Base-by-base conservation (phyloP, 148 eudicot species). In the Spergularia bocconei region DNA sequence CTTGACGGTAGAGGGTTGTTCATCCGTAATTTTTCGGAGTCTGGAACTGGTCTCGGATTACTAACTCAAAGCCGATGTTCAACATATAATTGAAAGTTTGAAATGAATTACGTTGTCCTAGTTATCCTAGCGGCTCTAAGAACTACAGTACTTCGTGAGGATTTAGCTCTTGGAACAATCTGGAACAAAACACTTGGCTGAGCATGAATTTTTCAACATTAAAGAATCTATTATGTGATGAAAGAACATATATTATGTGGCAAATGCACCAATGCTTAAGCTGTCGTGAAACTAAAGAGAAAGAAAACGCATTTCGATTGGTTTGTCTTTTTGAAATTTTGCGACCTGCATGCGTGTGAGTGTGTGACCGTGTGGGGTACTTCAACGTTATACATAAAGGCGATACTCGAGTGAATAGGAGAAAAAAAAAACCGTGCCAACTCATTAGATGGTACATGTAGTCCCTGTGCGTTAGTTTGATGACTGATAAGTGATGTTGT, bases 141-240 rank as follows among this genome's bases (percentile, higher is more conserved):
- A 29, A 29, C 2, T 29, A 2, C 36, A 29, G 3, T 19, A 8
- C 17, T n/a, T 15, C 13, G 2, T 60, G 39, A 48, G 2, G 47
- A 48, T 20, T 66, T 8, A 47, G 72, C 15, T 15, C 70, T 65
- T 75, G 72, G 85, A 85, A 80, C 54, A 74, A 80, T 80, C 85
- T 75, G 63, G 82, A 80, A 77, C 15, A 60, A 71, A 39, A 71
- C 36, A 29, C 36, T 29, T 80, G 79, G n/a, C 65, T 17, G 12
- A 15, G 29, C 13, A 15, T 0, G 12, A 51, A 65, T 17, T 66
- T 20, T 15, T 54, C 54, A 75, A 65, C 44, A 60, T 50, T 15
- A 0, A 19, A 41, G 9, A 29, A 29, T 29, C 2, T 29, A 1
- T 29, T 29, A 29, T 29, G 33, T 29, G 33, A 29, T 29, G 33